These are phyloP conservation scores for Mycosphaerella sp. DNA, from an alignment of 2,329 filamentous ascomycete genomes.

Conservation along the genomic window DNA sequence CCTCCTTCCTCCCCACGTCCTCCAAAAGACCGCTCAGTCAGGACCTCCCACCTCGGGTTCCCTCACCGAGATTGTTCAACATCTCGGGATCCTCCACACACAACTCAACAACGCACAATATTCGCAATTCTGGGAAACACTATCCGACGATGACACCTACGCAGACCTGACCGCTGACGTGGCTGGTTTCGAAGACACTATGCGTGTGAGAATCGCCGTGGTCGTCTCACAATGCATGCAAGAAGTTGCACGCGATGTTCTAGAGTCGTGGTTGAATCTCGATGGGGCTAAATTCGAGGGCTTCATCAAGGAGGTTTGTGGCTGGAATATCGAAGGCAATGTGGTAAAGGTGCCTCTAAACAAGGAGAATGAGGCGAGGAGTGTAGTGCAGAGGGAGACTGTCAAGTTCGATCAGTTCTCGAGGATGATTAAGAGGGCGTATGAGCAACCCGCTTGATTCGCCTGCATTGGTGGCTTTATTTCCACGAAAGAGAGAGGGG, in stretches of 20 bases:
- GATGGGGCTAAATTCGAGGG: constrained; percentile 43
- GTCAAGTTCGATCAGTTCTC: constrained; percentile 85
- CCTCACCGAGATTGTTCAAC: constrained; percentile 83
- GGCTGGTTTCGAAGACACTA: constrained; percentile 85
- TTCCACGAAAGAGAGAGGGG: no score
- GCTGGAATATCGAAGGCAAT: constrained; percentile 68
- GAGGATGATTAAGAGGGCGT: constrained; percentile 73
- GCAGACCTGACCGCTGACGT: constrained; percentile 94
- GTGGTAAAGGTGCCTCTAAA: constrained; percentile 76
- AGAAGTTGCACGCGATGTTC: constrained; percentile 53
- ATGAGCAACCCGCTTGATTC: constrained; percentile 63
- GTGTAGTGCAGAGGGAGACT: constrained; percentile 89
- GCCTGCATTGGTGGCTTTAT: no score
- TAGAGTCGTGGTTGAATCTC: constrained; percentile 47
- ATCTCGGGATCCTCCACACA: constrained; percentile 75
- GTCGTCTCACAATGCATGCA: constrained; percentile 81
- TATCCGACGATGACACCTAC: constrained; percentile 92
- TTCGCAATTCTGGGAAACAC: constrained; percentile 81
- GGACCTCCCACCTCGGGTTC: constrained; percentile 50
- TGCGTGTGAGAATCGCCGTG: constrained; percentile 82
- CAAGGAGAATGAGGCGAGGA: constrained; percentile 96
- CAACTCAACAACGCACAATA: constrained; percentile 90
- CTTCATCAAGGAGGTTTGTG: constrained; percentile 54
- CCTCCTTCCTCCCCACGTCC: constrained; percentile 79
- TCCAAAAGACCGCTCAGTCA: constrained; percentile 47